Evolutionary conservation across 1,284 basidiomycete genomes (phyloP).

Genomic region (Ceratobasidium sp.): DNA sequence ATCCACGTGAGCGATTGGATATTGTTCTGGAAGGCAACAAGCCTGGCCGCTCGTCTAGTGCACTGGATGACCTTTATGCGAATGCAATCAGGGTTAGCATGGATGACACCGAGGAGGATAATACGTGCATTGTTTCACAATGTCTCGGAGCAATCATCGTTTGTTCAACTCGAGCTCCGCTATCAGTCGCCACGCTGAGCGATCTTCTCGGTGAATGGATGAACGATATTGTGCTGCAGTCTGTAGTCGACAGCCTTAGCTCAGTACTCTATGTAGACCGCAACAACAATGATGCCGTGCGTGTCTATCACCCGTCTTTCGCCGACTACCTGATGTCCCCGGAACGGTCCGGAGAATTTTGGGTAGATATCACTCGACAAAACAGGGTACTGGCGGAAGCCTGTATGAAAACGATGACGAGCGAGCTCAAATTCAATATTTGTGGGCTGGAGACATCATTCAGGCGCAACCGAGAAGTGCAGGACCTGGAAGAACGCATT

Average conservation of each 20-base stretch:
- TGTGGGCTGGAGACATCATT: conserved; percentile 36
- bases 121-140: too few species aligned
- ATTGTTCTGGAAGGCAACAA: background rate
- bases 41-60: background rate
- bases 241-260: background rate
- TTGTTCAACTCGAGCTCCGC: background rate
- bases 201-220: background rate
- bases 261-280: background rate
- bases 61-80: conserved; percentile 5
- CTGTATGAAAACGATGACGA: conserved; percentile 6
- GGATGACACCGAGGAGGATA: too few species aligned
- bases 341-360: background rate
- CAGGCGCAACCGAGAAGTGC: background rate
- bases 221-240: background rate
- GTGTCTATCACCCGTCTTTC: conserved; percentile 7
- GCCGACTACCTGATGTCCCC: conserved; percentile 2
- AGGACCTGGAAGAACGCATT: background rate
- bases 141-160: conserved; percentile 16
- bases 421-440: conserved; percentile 20
- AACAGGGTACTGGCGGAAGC: background rate
- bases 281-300: background rate
- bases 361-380: background rate
- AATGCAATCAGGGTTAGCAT: conserved; percentile 3
- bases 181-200: background rate
- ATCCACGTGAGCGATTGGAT: background rate